Base-by-base conservation (phyloP, 148 eudicot species). In the Amaranthus cruentus region DNA sequence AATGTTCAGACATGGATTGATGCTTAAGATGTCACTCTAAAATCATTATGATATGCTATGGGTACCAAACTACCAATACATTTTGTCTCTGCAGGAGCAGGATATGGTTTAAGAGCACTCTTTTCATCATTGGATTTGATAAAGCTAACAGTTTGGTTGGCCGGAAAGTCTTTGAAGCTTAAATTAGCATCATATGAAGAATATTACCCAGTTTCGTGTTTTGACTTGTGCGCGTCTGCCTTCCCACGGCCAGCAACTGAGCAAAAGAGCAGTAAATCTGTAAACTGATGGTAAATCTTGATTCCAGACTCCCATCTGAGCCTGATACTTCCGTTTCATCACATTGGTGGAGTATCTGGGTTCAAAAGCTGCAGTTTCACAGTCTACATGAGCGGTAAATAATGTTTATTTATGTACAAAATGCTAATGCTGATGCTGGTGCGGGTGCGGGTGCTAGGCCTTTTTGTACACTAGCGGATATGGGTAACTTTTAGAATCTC, bases 11-110 rank as follows among this genome's bases (percentile, higher is more conserved):
- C n/a, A 2, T 6, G 15, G 61, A 57, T 4, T 6, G 14, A 49
- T 68, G 78, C 73, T 75, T 56, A 5, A 4, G 47, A 50, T 7
- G 58, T 52, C 61, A 58, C 13, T 6, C 74, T 58, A n/a, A 72
- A n/a, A 42, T 62, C 47, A 28, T 28, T 28, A 63, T 63, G 76
- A 14, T 43, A 14, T 63, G 43, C 69, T 8, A 6, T 18, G 55
- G 43, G 68, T 28, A 28, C 38, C 38, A 21, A 21, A 18, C 52
- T 52, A 21, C 38, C 38, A 28, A 28, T 28, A 52, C 11, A 11
- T 21, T 60, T 28, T 3, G 8, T 12, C 44, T 60, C 4, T 67
- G 70, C 70, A 50, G 56, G 11, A 67, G 70, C 70, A 50, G 56
- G 11, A 67, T 18, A 49, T 21, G 21, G 21, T 51, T 51, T 67